Evolutionary conservation across 495 filamentous ascomycete genomes (phyloP).

Genomic region (Clohesyomyces aquaticus): DNA sequence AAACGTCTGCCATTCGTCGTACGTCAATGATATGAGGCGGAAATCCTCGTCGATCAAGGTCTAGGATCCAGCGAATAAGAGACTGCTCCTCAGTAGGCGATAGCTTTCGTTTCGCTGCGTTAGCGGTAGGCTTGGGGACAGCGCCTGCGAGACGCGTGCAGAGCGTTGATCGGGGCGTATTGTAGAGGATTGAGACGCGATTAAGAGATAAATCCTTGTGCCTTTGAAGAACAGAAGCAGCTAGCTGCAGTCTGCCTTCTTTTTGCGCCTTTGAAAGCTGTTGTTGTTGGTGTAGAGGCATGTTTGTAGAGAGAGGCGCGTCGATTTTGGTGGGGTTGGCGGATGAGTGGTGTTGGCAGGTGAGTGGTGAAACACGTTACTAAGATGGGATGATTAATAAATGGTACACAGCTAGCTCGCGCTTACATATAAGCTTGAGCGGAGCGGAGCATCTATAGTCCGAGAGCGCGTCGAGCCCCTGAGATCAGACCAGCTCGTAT

Average conservation of each 20-base stretch:
- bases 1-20: too few species aligned
- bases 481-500: too few species aligned
- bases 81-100: constrained; percentile 4
- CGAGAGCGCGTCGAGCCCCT: too few species aligned
- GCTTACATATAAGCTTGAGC: too few species aligned
- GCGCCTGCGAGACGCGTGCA: neutral
- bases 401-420: too few species aligned
- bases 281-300: neutral
- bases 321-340: too few species aligned
- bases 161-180: neutral
- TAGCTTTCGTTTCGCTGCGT: neutral
- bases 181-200: neutral
- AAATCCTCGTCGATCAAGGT: constrained; percentile 26
- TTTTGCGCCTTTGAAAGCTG: neutral
- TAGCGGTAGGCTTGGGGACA: neutral
- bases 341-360: too few species aligned
- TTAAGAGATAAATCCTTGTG: neutral
- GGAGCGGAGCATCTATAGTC: too few species aligned
- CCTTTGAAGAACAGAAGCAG: neutral
- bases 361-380: too few species aligned
- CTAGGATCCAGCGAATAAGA: constrained; percentile 19
- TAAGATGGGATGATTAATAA: too few species aligned
- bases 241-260: constrained; percentile 4
- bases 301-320: too few species aligned
- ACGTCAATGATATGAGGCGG: constrained; percentile 16